Evolutionary conservation across 1,284 basidiomycete species (phyloP).

Genomic region (Trametes versicolor): DNA sequence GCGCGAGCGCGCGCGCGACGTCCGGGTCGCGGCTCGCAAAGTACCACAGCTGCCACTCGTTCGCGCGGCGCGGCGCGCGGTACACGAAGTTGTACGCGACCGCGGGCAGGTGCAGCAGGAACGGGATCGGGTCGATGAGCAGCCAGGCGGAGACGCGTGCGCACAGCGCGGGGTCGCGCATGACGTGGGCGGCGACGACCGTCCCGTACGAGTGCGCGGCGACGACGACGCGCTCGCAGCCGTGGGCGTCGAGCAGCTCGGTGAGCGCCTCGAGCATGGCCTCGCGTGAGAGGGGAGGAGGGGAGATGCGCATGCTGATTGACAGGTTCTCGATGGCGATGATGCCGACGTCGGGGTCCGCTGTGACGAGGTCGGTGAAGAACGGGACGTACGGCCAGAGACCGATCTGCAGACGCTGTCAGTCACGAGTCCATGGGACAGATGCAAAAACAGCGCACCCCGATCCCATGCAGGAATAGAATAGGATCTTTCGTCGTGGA

Average conservation of each 20-base stretch:
- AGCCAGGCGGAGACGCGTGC: slow-evolving; percentile 53
- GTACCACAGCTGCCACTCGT: slow-evolving; percentile 76
- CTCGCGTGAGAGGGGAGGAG: slow-evolving; percentile 51
- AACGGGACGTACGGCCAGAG: slow-evolving; percentile 64
- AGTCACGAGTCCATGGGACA: background rate
- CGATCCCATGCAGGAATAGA: slow-evolving; percentile 73
- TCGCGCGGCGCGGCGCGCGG: slow-evolving; percentile 58
- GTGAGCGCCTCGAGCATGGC: slow-evolving; percentile 50
- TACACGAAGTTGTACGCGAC: slow-evolving; percentile 76
- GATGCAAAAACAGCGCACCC: slow-evolving; percentile 51
- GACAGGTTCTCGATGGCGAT: slow-evolving; percentile 67
- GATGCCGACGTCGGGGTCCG: slow-evolving; percentile 60
- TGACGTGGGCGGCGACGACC: slow-evolving; percentile 58
- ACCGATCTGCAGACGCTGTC: slow-evolving; percentile 56
- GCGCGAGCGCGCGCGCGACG: slow-evolving; percentile 62
- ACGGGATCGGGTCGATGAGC: slow-evolving; percentile 70
- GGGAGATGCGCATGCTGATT: slow-evolving; percentile 67
- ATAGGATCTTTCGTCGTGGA: slow-evolving; percentile 59
- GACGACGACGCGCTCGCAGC: slow-evolving; percentile 55
- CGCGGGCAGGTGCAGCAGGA: slow-evolving; percentile 67
- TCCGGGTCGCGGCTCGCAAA: slow-evolving; percentile 72
- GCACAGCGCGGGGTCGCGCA: slow-evolving; percentile 47
- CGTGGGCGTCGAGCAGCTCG: slow-evolving; percentile 55
- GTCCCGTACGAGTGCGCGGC: slow-evolving; percentile 74
- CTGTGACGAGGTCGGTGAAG: slow-evolving; percentile 52